Base-by-base conservation (phyloP, 1,284 basidiomycete genomes). In the Ustilago sp. region DNA sequence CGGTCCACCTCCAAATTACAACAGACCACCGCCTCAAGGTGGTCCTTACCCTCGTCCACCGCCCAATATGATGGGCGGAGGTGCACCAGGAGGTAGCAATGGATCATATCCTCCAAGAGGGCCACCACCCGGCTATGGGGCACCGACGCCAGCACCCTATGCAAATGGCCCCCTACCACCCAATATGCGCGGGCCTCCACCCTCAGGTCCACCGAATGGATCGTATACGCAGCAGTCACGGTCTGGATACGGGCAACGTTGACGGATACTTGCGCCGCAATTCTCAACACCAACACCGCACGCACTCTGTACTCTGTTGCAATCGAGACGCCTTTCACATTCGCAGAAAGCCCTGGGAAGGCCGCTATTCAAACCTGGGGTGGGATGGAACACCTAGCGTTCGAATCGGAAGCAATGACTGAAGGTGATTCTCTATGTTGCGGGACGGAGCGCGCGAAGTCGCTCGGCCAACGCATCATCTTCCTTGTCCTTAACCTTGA, bases 381-480 rank as follows among this genome's bases (percentile, higher is more conserved):
- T 28, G 23, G 23, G 23, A 28, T 28, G 23, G 23, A 28, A 28
- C 23, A 28, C 23, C 23, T 28, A 28, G 23, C 23, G 23, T 28
- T 28, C 23, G 23, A 28, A 28, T 28, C 23, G 23, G 23, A 28
- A 28, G 23, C 23, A 8, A 50, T 13, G 23, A 19, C 23, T 19
- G 23, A 7, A 48, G 0, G n/a, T 23, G 45, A 43, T 2, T 31
- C 3, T 13, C 34, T 41, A 84, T 12, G 81, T 83, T 7, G 83
- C 83, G 9, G 83, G 83, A 36, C 83, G 72, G 5, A 85, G 74
- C 2, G 83, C 83, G n/a, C 83, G 73, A 39, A 85, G 72, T 19
- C 83, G 89, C 81, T 94, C 92, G 2, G 92, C 94, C 48, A 97
- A 88, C 82, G 90, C 90, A 63, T 90, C 89, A 80, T 96, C 94